phyloP scores from a whole-genome alignment of 2,329 filamentous ascomycete species.

The Pseudogymnoascus sp. region DNA sequence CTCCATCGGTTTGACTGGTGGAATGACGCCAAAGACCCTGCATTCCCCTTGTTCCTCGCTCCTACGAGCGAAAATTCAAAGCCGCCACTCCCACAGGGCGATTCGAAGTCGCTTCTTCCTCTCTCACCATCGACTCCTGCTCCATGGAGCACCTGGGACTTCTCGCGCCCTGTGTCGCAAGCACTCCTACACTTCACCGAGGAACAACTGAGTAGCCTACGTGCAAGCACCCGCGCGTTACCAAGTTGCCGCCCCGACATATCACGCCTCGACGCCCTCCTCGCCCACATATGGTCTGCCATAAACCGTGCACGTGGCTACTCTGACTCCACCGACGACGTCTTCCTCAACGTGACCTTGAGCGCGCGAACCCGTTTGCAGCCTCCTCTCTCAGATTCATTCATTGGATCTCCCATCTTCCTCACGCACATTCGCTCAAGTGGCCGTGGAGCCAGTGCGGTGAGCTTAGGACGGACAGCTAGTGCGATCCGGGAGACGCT shows the following conservation, averaged over 20 bases:
- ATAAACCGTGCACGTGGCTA: slow-evolving; percentile 36
- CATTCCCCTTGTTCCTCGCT: neutral
- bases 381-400: slow-evolving; percentile 34
- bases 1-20: slow-evolving; percentile 43
- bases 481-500: slow-evolving; percentile 32
- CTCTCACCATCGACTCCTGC: slow-evolving; percentile 27
- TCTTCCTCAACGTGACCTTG: slow-evolving; percentile 37
- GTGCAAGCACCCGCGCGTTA: slow-evolving; percentile 23
- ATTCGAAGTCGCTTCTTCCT: slow-evolving; percentile 20
- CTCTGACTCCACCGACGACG: slow-evolving; percentile 20
- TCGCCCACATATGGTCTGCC: slow-evolving; percentile 40
- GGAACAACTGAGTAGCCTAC: slow-evolving; percentile 26
- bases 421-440: slow-evolving; percentile 30
- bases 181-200: slow-evolving; percentile 33
- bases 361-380: slow-evolving; percentile 34
- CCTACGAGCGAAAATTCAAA: neutral
- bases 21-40: slow-evolving; percentile 13
- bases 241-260: slow-evolving; percentile 25
- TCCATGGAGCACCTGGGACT: slow-evolving; percentile 39
- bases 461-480: slow-evolving; percentile 22
- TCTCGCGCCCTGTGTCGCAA: slow-evolving; percentile 27
- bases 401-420: slow-evolving; percentile 39
- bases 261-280: slow-evolving; percentile 32
- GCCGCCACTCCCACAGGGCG: neutral
- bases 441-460: slow-evolving; percentile 9